Evolutionary conservation across 768 basidiomycete species (phyloP), one percentile per base, ranked within the genome.

Genomic region (Lactifluus subvellereus): DNA sequence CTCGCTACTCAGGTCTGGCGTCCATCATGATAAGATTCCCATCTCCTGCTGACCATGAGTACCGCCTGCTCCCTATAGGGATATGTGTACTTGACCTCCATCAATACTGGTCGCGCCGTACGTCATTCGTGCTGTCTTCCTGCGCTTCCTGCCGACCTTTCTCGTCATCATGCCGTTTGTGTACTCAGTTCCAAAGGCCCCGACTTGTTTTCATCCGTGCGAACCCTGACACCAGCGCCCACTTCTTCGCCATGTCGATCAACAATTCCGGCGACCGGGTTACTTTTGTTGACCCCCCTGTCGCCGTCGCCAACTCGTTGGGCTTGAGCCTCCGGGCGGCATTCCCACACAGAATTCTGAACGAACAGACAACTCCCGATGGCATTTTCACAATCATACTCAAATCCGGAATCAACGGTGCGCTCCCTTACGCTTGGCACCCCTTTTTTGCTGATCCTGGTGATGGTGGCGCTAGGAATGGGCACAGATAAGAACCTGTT

Each of bases 201-300:
- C 84, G 85, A 27, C 78, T 89, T n/a, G 76, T 91, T 53, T 91
- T 91, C 71, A 79, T 81, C 65, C 79, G 82, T 47, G 76, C 77
- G 22, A 71, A 74, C 33, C 76, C 78, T 9, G 84, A 88, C 68
- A 66, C 62, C 22, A 72, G 77, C 11, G 78, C 82, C 0, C 74
- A 79, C 52, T 87, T 89, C 72, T 90, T 91, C 69, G 71, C 86
- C 18, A 84, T 84, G 22, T 82, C 80, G 69, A 79, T 90, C 68
- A 86, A 86, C 45, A 78, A 79, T 54, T 77, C 81, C 8, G 87
- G 86, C 4, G 78, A 82, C 56, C 80, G 81, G 57, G 70, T 89
- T 57, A 75, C 74, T 9, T 71, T 82, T 22, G 69, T 79, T 48
- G 74, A 78, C 45, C 77, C 77, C 2, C 80, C 80, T 0, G 71